Conservation (phyloP, 345 rosid genomes). For the Rhizophora mangle region DNA sequence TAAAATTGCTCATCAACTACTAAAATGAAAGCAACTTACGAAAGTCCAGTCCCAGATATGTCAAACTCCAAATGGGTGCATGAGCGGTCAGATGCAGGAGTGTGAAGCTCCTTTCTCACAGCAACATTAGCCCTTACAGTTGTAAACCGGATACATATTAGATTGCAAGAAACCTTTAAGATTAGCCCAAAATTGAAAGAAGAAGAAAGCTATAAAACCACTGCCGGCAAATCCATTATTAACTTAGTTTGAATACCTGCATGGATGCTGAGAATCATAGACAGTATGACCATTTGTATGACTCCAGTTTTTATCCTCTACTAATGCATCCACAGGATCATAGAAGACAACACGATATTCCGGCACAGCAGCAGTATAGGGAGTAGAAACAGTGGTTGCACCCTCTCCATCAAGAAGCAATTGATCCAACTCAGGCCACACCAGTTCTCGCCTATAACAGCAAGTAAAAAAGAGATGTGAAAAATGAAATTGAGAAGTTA, state of each 20-base stretch:
- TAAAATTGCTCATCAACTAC: background rate
- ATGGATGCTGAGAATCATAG: constrained; percentile 93
- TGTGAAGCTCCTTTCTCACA: constrained; percentile 84
- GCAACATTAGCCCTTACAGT: constrained; percentile 73
- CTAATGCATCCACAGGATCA: constrained; percentile 42
- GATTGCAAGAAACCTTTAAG: constrained; percentile 4
- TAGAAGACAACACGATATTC: constrained; percentile 81
- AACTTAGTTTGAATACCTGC: constrained; percentile 47
- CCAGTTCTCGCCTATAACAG: constrained; percentile 63
- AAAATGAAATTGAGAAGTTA: background rate
- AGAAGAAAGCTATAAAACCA: background rate
- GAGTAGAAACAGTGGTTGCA: constrained; percentile 61
- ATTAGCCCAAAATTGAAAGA: background rate
- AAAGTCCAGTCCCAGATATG: constrained; percentile 80
- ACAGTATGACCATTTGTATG: constrained; percentile 70
- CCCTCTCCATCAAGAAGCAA: constrained; percentile 81
- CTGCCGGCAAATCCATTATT: constrained; percentile 1
- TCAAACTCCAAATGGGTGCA: constrained; percentile 98
- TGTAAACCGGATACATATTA: constrained; percentile 28
- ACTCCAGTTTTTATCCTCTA: constrained; percentile 51
- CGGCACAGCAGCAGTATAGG: constrained; percentile 86
- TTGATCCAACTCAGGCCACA: constrained; percentile 96
- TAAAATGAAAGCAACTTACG: constrained; percentile 49
- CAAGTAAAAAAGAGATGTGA: background rate
- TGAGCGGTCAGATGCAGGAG: constrained; percentile 89